Percentiles rank a stretch among this genome's conserved stretches.
Evolutionary conservation across 768 basidiomycete species (phyloP).

Genomic region (Boletus insuetus): DNA sequence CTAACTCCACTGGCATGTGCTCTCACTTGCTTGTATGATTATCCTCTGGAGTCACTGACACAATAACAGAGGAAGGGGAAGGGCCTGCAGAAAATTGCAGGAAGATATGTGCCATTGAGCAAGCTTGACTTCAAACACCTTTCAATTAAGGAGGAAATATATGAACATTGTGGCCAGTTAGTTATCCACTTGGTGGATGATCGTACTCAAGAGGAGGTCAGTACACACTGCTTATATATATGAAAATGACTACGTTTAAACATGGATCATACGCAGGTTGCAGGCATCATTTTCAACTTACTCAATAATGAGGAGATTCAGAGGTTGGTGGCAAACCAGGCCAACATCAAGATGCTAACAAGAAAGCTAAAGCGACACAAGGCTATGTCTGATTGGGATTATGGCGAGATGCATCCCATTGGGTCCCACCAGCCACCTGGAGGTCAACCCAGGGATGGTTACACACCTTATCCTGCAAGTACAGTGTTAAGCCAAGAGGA

Average conservation of each 20-base stretch:
- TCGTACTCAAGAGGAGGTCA: not conserved
- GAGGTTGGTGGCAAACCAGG: not conserved
- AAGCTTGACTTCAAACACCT: rapidly evolving
- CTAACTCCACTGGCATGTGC: not conserved
- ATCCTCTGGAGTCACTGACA: too few relatives aligned
- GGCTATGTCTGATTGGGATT: not conserved
- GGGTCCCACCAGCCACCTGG: too few relatives aligned
- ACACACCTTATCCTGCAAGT: too few relatives aligned
- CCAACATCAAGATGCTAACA: not conserved
- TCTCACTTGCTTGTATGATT: too few relatives aligned
- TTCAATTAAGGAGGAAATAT: not conserved
- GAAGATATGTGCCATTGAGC: not conserved
- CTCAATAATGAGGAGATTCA: not conserved
- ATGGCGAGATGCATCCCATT: not conserved
- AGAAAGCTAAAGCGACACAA: not conserved
- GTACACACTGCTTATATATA: not conserved
- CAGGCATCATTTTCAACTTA: not conserved
- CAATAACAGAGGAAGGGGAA: too few relatives aligned
- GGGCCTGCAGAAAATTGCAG: too few relatives aligned
- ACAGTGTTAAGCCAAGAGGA: too few relatives aligned
- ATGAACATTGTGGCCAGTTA: not conserved
- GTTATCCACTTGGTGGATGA: not conserved
- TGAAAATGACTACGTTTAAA: too few relatives aligned
- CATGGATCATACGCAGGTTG: not conserved
- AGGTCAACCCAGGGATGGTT: too few relatives aligned